Percentiles rank a stretch among this genome's conserved stretches.
These are phyloP conservation scores for Diplotaxis tenuifolia DNA, from an alignment of 345 rosid genomes.

Conservation along the genomic window DNA sequence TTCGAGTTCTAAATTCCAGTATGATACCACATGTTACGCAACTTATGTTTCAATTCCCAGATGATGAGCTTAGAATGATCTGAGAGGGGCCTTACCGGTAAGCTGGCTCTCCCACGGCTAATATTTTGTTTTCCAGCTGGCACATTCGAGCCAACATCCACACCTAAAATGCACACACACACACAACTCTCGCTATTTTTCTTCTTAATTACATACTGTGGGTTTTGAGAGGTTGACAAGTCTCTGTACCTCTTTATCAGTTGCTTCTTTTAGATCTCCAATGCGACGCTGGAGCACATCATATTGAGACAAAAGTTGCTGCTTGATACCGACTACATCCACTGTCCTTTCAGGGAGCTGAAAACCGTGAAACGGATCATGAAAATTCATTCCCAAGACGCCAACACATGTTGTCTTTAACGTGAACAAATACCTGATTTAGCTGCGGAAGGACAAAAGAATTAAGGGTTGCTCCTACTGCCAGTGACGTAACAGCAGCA, in stretches of 20 bases:
- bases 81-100: conserved; percentile 58
- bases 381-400: conserved; percentile 1
- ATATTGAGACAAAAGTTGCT: conserved; percentile 86
- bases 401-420: neutral
- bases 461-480: conserved; percentile 72
- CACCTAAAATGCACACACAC: conserved; percentile 48
- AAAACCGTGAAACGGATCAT: conserved; percentile 25
- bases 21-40: conserved; percentile 11
- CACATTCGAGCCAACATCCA: conserved; percentile 98
- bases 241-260: conserved; percentile 73
- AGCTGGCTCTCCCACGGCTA: conserved; percentile 89
- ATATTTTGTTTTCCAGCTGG: conserved; percentile 95
- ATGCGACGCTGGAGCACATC: conserved; percentile 84
- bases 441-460: conserved; percentile 59
- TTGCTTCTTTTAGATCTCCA: conserved; percentile 70
- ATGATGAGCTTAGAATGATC: conserved; percentile 8
- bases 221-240: neutral
- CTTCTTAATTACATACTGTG: neutral
- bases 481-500: conserved; percentile 68
- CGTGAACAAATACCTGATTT: conserved; percentile 48
- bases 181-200: neutral
- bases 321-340: conserved; percentile 64
- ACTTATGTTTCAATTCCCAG: neutral
- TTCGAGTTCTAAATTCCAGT: conserved; percentile 55
- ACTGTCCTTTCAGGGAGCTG: conserved; percentile 86